phyloP scores from a whole-genome alignment of 2,329 filamentous ascomycete species.

The Aspergillus arachidicola region DNA sequence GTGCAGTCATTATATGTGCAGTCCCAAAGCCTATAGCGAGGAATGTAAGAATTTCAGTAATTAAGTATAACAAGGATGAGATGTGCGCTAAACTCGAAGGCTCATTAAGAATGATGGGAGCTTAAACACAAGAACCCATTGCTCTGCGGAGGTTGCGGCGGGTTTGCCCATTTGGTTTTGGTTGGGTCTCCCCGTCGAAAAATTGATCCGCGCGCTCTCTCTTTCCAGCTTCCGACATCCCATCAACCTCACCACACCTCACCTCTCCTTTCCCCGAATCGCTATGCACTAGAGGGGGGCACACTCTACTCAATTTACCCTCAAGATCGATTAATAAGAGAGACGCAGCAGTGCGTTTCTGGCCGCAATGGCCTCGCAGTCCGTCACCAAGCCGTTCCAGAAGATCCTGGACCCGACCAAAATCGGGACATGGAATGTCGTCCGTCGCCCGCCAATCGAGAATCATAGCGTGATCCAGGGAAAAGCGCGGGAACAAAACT shows the following conservation, averaged over 20 bases:
- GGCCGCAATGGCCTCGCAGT: slow-evolving; percentile 41
- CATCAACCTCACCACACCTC: slow-evolving; percentile 21
- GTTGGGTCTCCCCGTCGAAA: slow-evolving; percentile 33
- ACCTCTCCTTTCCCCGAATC: slow-evolving; percentile 14
- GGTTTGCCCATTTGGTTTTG: slow-evolving; percentile 15
- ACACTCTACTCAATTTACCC: slow-evolving; percentile 8
- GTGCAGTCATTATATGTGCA: not conserved
- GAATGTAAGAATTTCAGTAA: not conserved
- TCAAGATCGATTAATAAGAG: not conserved
- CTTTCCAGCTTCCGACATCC: slow-evolving; percentile 10
- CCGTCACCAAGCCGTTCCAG: slow-evolving; percentile 30
- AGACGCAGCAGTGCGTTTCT: slow-evolving; percentile 19
- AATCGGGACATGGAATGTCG: slow-evolving; percentile 40
- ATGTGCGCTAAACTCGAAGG: not conserved
- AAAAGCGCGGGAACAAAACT: slow-evolving; percentile 38
- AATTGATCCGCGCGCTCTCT: slow-evolving; percentile 34
- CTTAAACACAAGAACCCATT: slow-evolving; percentile 1
- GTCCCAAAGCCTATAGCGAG: not conserved
- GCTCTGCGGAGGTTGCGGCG: slow-evolving; percentile 11
- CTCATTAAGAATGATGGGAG: not conserved
- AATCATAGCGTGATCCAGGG: slow-evolving; percentile 45
- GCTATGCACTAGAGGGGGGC: slow-evolving; percentile 24
- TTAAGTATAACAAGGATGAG: not conserved
- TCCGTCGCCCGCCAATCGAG: slow-evolving; percentile 40
- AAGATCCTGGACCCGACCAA: slow-evolving; percentile 45